A percentile compares a stretch with the other conserved stretches of the same genome.
phyloP scores from a whole-genome alignment of 2,329 filamentous ascomycete species.

The Ophiocordyceps unilateralis region DNA sequence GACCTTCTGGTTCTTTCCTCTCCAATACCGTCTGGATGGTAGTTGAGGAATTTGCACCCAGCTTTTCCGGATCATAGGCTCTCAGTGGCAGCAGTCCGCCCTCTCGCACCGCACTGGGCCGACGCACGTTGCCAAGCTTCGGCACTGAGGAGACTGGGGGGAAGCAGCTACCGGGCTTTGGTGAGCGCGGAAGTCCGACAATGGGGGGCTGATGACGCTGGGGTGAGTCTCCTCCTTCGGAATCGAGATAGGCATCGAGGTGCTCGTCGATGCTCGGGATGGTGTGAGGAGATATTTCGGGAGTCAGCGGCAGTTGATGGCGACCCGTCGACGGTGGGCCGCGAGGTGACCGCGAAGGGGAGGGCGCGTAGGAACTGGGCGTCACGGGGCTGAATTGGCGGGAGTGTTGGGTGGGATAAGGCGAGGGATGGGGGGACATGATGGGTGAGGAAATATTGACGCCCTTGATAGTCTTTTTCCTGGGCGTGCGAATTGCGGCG shows the following conservation, averaged over 20 bases:
- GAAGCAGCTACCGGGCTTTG: conserved; percentile 33
- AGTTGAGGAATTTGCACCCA: conserved; percentile 25
- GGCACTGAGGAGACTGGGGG: conserved; percentile 3
- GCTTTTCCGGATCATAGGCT: conserved; percentile 41
- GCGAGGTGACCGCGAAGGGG: conserved; percentile 27
- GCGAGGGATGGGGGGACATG: conserved; percentile 43
- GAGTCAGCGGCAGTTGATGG: conserved; percentile 9
- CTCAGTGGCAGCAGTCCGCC: conserved; percentile 41
- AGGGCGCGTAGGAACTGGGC: conserved; percentile 39
- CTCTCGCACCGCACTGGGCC: conserved; percentile 33
- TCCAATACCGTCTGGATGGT: conserved; percentile 52
- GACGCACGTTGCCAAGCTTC: conserved; percentile 6
- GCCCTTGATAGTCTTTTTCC: conserved; percentile 31
- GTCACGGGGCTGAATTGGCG: conserved; percentile 41
- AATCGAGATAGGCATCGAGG: conserved; percentile 23
- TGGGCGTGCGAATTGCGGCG: conserved; percentile 43
- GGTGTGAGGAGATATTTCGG: conserved; percentile 22
- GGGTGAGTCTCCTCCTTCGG: conserved; percentile 31
- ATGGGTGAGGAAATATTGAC: conserved; percentile 48
- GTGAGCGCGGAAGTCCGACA: conserved; percentile 26
- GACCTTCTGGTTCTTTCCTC: conserved; percentile 34
- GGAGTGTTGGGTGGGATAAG: conserved; percentile 35
- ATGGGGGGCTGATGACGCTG: conserved; percentile 33
- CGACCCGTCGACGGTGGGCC: conserved; percentile 25
- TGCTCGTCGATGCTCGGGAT: conserved; percentile 37